Evolutionary conservation across 2,329 filamentous ascomycete genomes (phyloP).

Genomic region (Penicillium frequentans): DNA sequence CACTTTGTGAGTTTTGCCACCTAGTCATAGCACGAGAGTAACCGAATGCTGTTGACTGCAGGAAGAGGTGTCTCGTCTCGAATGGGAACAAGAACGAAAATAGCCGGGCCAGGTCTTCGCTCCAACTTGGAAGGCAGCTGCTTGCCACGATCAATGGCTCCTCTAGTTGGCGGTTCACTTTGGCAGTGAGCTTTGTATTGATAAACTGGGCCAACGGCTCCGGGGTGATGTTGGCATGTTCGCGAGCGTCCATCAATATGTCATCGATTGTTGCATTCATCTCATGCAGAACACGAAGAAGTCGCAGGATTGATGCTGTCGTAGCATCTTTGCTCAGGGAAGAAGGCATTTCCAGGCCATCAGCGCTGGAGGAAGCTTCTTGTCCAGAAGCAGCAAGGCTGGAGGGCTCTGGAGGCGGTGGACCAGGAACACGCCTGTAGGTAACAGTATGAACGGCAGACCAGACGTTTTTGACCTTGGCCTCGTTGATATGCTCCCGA

Average conservation of each 20-base stretch:
- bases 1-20: slow-evolving; percentile 89
- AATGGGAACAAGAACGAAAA: slow-evolving; percentile 99
- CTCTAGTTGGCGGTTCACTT: slow-evolving; percentile 93
- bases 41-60: slow-evolving; percentile 97
- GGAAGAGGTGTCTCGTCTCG: slow-evolving; percentile 92
- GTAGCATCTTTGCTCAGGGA: slow-evolving; percentile 81
- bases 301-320: slow-evolving; percentile 80
- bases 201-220: slow-evolving; percentile 93
- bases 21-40: slow-evolving; percentile 96
- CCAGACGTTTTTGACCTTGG: slow-evolving; percentile 77
- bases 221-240: slow-evolving; percentile 67
- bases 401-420: slow-evolving; percentile 71
- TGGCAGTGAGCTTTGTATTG: slow-evolving; percentile 96
- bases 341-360: slow-evolving; percentile 65
- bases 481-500: slow-evolving; percentile 62
- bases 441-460: slow-evolving; percentile 87
- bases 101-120: slow-evolving; percentile 85
- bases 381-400: slow-evolving; percentile 58
- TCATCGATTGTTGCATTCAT: slow-evolving; percentile 93
- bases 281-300: slow-evolving; percentile 88
- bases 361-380: slow-evolving; percentile 51
- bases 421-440: slow-evolving; percentile 82
- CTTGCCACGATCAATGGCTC: slow-evolving; percentile 96
- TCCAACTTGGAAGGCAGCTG: slow-evolving; percentile 93
- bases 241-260: slow-evolving; percentile 76